Base-by-base conservation (phyloP, 345 rosid species). In the Pelargonium nanum region DNA sequence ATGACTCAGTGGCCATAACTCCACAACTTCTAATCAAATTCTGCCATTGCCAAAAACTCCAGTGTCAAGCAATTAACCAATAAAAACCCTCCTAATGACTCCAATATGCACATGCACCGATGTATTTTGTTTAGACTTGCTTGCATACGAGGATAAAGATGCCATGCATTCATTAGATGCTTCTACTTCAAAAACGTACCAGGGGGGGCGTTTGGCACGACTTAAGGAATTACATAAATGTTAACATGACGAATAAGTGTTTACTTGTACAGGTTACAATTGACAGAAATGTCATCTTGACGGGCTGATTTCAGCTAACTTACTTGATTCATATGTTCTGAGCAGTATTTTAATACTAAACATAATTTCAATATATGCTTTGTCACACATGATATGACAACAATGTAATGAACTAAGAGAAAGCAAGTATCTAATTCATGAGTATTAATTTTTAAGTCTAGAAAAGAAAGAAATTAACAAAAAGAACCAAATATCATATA, bases 1-100 rank as follows among this genome's bases (percentile, higher is more conserved):
- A 85, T 61, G 91, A 83, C 48, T 92, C 93, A 20, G 95, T 87
- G 57, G 98, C 98, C 98, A 89, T 83, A 9, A 12, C 48, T 6
- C 0, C 53, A 21, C 22, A 32, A 7, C 19, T 70, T 45, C 48
- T 40, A 30, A 30, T 30, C 40, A 5, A 30, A 5, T 12, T 30
- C 40, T 40, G 15, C 48, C 16, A 9, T 2, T 40, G 48, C 15
- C 1, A 10, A 10, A 40, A 40, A n/a, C 48, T 40, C 13, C 15
- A 40, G 10, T 9, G 48, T 40, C 15, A 40, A 40, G 16, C 1
- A 40, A 40, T 40, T 28, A 28, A n/a, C 32, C 3, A 28, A 28
- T 2, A 28, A 28, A 7, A 28, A 2, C 32, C 32, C 3, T 28
- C 32, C 32, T 7, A 28, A 7, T 28, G 32, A 28, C 32, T 28